phyloP scores from a whole-genome alignment of 768 basidiomycete species.

The Heimioporus sp. region DNA sequence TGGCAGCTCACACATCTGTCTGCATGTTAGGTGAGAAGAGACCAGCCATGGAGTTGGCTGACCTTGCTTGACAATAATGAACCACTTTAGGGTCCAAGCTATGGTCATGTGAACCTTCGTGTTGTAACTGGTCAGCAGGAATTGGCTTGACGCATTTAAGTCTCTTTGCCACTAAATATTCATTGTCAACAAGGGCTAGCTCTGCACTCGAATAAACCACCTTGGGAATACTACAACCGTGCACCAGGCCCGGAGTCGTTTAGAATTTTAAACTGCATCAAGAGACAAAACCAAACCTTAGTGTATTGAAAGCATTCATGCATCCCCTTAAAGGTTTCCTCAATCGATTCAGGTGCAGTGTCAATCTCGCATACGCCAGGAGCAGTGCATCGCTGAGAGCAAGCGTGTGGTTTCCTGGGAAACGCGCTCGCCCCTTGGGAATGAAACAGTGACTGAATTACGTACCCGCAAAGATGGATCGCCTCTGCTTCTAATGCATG shows the following conservation, averaged over 20 bases:
- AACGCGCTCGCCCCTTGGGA: slow-evolving; percentile 5
- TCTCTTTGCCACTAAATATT: slow-evolving; percentile 43
- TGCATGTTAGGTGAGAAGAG: not conserved
- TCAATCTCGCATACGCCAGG: slow-evolving; percentile 57
- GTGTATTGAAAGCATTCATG: slow-evolving; percentile 64
- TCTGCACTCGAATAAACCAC: slow-evolving; percentile 19
- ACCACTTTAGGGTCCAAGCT: slow-evolving; percentile 40
- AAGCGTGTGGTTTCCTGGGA: slow-evolving; percentile 46
- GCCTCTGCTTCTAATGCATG: slow-evolving; percentile 43
- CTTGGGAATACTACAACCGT: slow-evolving; percentile 49
- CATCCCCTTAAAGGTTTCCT: slow-evolving; percentile 57
- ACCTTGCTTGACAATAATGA: slow-evolving; percentile 55
- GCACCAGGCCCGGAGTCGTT: not conserved
- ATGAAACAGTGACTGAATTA: not conserved
- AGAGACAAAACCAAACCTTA: slow-evolving; percentile 37
- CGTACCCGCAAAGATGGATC: slow-evolving; percentile 59
- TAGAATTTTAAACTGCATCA: not conserved
- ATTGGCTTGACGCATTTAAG: slow-evolving; percentile 48
- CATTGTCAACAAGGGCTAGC: not conserved
- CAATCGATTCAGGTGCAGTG: slow-evolving; percentile 52
- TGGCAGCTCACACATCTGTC: slow-evolving; percentile 51
- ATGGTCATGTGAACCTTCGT: slow-evolving; percentile 50
- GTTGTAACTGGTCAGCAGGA: slow-evolving; percentile 38
- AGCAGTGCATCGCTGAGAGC: slow-evolving; percentile 41
- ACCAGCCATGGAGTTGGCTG: slow-evolving; percentile 2